phyloP scores from a whole-genome alignment of 345 rosid genomes.

The Dipteronia dyeriana region DNA sequence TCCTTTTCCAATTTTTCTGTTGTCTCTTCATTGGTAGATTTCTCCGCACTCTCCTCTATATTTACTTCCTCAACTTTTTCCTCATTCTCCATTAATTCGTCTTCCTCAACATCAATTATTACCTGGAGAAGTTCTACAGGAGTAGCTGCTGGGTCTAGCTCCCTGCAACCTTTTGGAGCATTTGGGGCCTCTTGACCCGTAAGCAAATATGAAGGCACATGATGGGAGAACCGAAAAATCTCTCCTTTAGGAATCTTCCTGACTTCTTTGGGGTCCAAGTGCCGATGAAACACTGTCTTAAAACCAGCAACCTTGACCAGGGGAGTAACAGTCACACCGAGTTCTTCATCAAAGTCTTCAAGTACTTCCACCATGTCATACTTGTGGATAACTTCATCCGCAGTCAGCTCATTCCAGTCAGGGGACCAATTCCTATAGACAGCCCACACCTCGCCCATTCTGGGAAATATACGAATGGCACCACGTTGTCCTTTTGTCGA shows the following conservation, averaged over 20 bases:
- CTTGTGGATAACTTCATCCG: constrained; percentile 38
- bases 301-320: constrained; percentile 64
- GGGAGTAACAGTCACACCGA: constrained; percentile 54
- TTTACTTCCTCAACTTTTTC: constrained; percentile 15
- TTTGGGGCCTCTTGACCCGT: constrained; percentile 55
- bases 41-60: constrained; percentile 8
- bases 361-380: constrained; percentile 69
- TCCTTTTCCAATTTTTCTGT: constrained; percentile 7
- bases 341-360: constrained; percentile 53
- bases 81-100: constrained; percentile 28
- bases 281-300: constrained; percentile 52
- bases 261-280: constrained; percentile 41
- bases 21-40: neutral
- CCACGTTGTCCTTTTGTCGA: constrained; percentile 41
- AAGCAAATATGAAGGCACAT: constrained; percentile 58
- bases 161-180: constrained; percentile 63
- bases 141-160: constrained; percentile 70
- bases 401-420: constrained; percentile 55
- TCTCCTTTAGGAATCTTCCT: constrained; percentile 52
- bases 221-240: constrained; percentile 66
- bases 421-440: constrained; percentile 62
- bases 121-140: constrained; percentile 53
- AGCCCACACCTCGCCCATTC: constrained; percentile 70
- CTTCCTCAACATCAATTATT: constrained; percentile 33
- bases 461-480: constrained; percentile 49